Base-by-base conservation (phyloP, 306 rosid species). In the Ormosia emarginata region DNA sequence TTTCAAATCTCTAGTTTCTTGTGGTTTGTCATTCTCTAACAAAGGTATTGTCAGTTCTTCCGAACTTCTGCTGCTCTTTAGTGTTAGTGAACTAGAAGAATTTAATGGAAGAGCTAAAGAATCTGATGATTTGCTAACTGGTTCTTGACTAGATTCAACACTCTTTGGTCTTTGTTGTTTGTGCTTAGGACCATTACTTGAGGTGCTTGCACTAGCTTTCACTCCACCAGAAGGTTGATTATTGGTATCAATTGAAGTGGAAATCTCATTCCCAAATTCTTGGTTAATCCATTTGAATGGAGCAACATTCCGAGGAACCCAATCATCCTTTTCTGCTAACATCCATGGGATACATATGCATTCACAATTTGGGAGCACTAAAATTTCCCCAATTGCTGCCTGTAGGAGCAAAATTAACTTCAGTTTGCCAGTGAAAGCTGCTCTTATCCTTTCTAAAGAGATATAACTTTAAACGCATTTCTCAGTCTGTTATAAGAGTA, bases 241-340 rank as follows among this genome's bases (percentile, higher is more conserved):
- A 69, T 63, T 85, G 62, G 47, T 62, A 74, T 74, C 62, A 63
- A 43, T 43, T 66, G 70, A 50, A 71, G 74, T 41, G 61, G 79
- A 63, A 32, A 85, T 83, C 39, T 86, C 96, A 49, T 77, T 81
- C 17, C 55, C 49, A 57, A 66, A 39, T 59, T 91, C 97, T 73
- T 88, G 97, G 67, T 86, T 85, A 75, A 79, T 33, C 98, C 99
- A 95, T 66, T 87, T 58, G 82, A 88, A 93, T 61, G 99, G 99
- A 83, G 99, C 98, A 78, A 75, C 91, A 75, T 65, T 91, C 72
- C 85, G 80, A 11, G 94, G 96, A 63, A 88, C 85, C 99, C 99
- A 95, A 82, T 95, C 97, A 55, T 93, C 88, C 81, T 92, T 87
- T 84, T 93, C 99, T 49, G 98, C 98, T 73, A 90, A 32, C 99